phyloP scores from a whole-genome alignment of 2,329 filamentous ascomycete species.

The Fusarium tupiense region DNA sequence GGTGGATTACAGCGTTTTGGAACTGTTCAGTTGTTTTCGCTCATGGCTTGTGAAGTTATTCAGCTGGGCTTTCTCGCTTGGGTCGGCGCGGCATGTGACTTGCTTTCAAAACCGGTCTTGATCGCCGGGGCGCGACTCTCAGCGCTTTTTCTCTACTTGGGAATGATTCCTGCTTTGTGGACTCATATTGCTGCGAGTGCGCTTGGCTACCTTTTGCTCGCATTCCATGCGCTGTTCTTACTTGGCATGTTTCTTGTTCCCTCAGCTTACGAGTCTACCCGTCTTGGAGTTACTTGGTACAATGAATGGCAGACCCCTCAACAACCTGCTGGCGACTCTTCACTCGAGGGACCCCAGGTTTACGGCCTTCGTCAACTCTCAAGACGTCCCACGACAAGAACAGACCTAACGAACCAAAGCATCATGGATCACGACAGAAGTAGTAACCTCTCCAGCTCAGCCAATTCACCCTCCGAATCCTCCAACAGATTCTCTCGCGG shows the following conservation, averaged over 20 bases:
- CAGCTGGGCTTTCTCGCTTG: constrained; percentile 51
- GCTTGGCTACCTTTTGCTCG: constrained; percentile 74
- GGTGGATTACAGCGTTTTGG: constrained; percentile 30
- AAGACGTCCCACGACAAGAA: constrained; percentile 37
- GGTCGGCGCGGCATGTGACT: constrained; percentile 66
- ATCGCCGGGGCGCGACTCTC: constrained; percentile 4
- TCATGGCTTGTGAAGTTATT: constrained; percentile 25
- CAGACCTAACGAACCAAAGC: constrained; percentile 17
- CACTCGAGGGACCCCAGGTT: constrained; percentile 29
- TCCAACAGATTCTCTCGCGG: constrained; percentile 2
- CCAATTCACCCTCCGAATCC: neutral
- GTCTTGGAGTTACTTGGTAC: neutral
- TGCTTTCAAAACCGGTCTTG: constrained; percentile 6
- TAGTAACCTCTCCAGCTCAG: constrained; percentile 3
- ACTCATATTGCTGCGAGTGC: constrained; percentile 70
- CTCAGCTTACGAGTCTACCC: constrained; percentile 7
- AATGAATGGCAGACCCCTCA: neutral
- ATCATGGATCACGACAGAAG: neutral
- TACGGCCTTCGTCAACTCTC: constrained; percentile 44
- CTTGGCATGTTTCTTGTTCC: constrained; percentile 34
- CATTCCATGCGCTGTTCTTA: constrained; percentile 69
- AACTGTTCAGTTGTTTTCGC: constrained; percentile 13
- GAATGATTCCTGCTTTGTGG: constrained; percentile 69
- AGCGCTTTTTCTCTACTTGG: constrained; percentile 46
- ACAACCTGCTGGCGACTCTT: neutral